These are phyloP conservation scores for Lactarius akahatsu DNA, from an alignment of 768 basidiomycete species.

Conservation along the genomic window DNA sequence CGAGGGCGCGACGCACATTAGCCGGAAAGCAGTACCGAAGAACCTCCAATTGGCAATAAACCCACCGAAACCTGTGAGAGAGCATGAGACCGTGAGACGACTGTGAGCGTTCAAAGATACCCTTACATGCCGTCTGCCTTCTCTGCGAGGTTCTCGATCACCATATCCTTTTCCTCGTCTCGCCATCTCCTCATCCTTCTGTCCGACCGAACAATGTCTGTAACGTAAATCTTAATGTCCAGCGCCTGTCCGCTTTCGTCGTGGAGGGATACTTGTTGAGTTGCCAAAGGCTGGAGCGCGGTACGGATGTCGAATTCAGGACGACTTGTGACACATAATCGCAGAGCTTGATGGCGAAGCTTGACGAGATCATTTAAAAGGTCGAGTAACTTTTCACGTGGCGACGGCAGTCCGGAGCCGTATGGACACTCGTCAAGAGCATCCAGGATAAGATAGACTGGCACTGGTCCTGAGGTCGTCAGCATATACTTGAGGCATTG, in stretches of 20 bases:
- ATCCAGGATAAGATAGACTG: neutral
- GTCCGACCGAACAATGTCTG: neutral
- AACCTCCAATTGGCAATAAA: slow-evolving; percentile 6
- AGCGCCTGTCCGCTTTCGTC: neutral
- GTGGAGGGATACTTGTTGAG: neutral
- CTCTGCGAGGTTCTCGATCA: neutral
- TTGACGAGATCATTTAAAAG: neutral
- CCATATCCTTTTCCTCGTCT: neutral
- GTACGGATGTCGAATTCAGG: neutral
- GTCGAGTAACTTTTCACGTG: neutral
- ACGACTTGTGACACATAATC: neutral
- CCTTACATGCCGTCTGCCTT: neutral
- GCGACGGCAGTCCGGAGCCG: neutral
- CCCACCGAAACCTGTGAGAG: slow-evolving; percentile 10
- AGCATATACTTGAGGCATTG: neutral
- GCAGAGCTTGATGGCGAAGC: neutral
- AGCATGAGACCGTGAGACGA: neutral
- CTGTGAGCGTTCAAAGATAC: neutral
- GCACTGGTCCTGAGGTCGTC: neutral
- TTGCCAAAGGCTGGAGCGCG: neutral
- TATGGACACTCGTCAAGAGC: neutral
- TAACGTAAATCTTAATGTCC: neutral
- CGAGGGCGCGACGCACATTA: neutral
- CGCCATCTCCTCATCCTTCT: neutral
- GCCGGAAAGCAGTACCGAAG: slow-evolving; percentile 4